These are phyloP conservation scores for Boletus vinaceobasis DNA, from an alignment of 768 basidiomycete species.

Conservation along the genomic window DNA sequence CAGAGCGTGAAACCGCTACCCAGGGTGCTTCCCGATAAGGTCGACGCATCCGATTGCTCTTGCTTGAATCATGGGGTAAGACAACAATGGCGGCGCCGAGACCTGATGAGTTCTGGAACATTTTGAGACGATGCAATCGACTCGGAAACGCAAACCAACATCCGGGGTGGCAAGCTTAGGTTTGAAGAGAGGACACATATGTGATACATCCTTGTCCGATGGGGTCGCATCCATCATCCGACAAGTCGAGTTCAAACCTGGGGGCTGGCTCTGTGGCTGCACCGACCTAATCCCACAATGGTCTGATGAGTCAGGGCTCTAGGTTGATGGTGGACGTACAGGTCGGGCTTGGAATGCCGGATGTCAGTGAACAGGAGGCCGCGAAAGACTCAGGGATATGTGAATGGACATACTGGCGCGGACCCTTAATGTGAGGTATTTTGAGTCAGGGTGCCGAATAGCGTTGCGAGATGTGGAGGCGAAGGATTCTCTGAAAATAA, in stretches of 20 bases:
- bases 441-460: background rate
- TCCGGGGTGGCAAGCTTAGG: constrained; percentile 6
- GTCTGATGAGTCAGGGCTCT: constrained; percentile 6
- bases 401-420: background rate
- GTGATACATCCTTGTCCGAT: background rate
- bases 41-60: background rate
- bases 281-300: constrained; percentile 6
- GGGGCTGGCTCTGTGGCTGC: constrained; percentile 3
- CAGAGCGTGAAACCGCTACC: background rate
- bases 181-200: constrained; percentile 4
- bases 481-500: background rate
- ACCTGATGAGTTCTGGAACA: background rate
- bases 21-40: constrained; percentile 1
- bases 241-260: background rate
- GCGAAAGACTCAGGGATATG: no score
- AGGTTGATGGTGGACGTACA: constrained; percentile 4
- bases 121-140: background rate
- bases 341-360: background rate
- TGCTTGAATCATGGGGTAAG: background rate
- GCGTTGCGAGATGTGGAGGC: background rate
- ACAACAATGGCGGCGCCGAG: background rate
- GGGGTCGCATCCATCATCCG: background rate
- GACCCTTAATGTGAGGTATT: background rate
- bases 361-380: background rate
- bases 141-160: background rate